A percentile compares a stretch with the other conserved stretches of the same genome.
Conservation (phyloP, 176 grass and related monocot genomes). For the Aegilops bicornis region DNA sequence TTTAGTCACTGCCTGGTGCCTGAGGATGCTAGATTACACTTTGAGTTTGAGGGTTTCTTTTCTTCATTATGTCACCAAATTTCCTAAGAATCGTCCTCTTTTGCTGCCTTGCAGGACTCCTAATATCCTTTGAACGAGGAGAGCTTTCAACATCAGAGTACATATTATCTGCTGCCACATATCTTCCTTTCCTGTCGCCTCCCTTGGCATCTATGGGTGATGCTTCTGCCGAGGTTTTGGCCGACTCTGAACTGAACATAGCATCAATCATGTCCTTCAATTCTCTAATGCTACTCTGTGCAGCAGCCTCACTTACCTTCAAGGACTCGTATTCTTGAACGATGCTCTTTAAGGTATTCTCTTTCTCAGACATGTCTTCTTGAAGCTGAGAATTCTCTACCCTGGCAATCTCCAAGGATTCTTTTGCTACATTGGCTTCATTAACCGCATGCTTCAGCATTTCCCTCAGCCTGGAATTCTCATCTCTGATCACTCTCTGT, state of each 20-base stretch:
- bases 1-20: constrained; percentile 10
- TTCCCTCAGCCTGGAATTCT: constrained; percentile 74
- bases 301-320: constrained; percentile 75
- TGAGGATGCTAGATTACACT: constrained; percentile 31
- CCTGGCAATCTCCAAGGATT: constrained; percentile 70
- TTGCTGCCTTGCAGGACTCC: constrained; percentile 44
- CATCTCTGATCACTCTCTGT: constrained; percentile 64
- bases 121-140: constrained; percentile 23
- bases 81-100: constrained; percentile 61
- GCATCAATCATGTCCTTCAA: constrained; percentile 74
- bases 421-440: constrained; percentile 68
- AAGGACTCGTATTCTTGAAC: constrained; percentile 83
- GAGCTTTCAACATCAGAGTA: constrained; percentile 38
- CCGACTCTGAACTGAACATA: constrained; percentile 51
- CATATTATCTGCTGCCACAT: constrained; percentile 32
- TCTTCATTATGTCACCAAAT: constrained; percentile 58
- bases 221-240: constrained; percentile 36
- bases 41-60: constrained; percentile 41
- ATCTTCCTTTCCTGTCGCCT: constrained; percentile 20
- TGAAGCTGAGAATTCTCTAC: constrained; percentile 73
- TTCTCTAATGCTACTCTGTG: constrained; percentile 66
- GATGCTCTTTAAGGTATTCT: constrained; percentile 52
- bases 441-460: constrained; percentile 76
- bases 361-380: constrained; percentile 68
- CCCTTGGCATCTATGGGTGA: constrained; percentile 39